A percentile compares a stretch with the other conserved stretches of the same genome.
These are phyloP conservation scores for Ascochyta lentis DNA, from an alignment of 2,329 filamentous ascomycete species.

Conservation along the genomic window DNA sequence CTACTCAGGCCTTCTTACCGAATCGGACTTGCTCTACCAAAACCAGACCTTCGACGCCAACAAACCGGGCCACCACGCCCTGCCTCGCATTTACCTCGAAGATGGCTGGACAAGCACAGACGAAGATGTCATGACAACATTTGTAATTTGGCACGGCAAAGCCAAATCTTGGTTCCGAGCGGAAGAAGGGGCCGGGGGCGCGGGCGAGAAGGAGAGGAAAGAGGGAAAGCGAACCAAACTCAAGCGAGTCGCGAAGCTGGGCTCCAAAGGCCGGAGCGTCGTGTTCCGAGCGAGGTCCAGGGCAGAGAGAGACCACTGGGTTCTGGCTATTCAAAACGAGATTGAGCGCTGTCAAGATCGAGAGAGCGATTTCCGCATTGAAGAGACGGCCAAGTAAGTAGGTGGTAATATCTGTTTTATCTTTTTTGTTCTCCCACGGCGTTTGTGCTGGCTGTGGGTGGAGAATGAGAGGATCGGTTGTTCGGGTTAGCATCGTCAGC, in stretches of 20 bases:
- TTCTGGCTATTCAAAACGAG: conserved; percentile 69
- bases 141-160: conserved; percentile 70
- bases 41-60: conserved; percentile 70
- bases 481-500: not conserved
- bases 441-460: not conserved
- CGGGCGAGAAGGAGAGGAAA: conserved; percentile 35
- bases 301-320: conserved; percentile 72
- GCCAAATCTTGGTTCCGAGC: conserved; percentile 63
- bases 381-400: conserved; percentile 19
- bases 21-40: conserved; percentile 67
- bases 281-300: conserved; percentile 71
- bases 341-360: conserved; percentile 65
- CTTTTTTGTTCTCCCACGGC: not conserved
- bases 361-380: conserved; percentile 55
- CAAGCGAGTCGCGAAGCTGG: conserved; percentile 66
- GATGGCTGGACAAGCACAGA: conserved; percentile 68
- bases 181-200: conserved; percentile 42
- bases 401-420: not conserved
- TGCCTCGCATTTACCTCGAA: conserved; percentile 66
- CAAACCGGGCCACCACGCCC: conserved; percentile 63
- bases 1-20: conserved; percentile 68
- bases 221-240: conserved; percentile 58
- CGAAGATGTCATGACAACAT: conserved; percentile 70
- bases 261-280: conserved; percentile 66
- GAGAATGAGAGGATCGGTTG: not conserved